These are phyloP conservation scores for Nakaseomyces kungkrabaensis DNA, from an alignment of 1,139 yeast species.

Conservation along the genomic window DNA sequence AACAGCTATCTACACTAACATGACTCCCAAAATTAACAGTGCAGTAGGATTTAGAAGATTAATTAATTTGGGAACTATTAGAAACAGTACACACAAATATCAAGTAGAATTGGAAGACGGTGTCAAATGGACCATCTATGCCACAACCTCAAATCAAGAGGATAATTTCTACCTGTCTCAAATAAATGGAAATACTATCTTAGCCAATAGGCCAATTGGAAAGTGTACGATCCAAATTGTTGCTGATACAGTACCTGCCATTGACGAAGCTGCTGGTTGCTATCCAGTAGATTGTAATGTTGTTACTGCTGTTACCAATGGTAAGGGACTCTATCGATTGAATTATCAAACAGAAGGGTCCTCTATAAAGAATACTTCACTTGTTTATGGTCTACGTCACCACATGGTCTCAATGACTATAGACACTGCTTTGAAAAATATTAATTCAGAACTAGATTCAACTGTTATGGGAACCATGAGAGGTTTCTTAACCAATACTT, in stretches of 20 bases:
- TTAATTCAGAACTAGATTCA: slow-evolving; percentile 44
- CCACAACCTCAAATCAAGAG: slow-evolving; percentile 32
- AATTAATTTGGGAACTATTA: slow-evolving; percentile 24
- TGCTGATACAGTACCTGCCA: slow-evolving; percentile 32
- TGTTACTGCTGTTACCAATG: slow-evolving; percentile 21
- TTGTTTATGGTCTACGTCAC: slow-evolving; percentile 58
- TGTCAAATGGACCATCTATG: slow-evolving; percentile 41
- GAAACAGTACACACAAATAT: slow-evolving; percentile 35
- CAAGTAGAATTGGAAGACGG: slow-evolving; percentile 33
- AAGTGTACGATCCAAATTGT: slow-evolving; percentile 31
- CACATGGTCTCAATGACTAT: slow-evolving; percentile 42
- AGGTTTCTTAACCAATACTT: slow-evolving; percentile 42
- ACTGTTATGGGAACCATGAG: slow-evolving; percentile 61
- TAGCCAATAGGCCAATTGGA: slow-evolving; percentile 31
- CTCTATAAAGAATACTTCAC: slow-evolving; percentile 29
- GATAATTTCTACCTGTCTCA: slow-evolving; percentile 32
- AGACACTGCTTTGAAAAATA: slow-evolving; percentile 14
- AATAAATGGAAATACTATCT: slow-evolving; percentile 44
- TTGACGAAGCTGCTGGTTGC: slow-evolving; percentile 47
- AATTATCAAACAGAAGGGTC: slow-evolving; percentile 32
- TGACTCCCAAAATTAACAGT: slow-evolving; percentile 47
- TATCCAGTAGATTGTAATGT: slow-evolving; percentile 31
- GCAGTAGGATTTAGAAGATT: slow-evolving; percentile 54
- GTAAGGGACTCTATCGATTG: slow-evolving; percentile 31
- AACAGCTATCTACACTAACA: slow-evolving; percentile 48